Base-by-base conservation (phyloP, 495 filamentous ascomycete genomes). In the Neurospora tetraspora region DNA sequence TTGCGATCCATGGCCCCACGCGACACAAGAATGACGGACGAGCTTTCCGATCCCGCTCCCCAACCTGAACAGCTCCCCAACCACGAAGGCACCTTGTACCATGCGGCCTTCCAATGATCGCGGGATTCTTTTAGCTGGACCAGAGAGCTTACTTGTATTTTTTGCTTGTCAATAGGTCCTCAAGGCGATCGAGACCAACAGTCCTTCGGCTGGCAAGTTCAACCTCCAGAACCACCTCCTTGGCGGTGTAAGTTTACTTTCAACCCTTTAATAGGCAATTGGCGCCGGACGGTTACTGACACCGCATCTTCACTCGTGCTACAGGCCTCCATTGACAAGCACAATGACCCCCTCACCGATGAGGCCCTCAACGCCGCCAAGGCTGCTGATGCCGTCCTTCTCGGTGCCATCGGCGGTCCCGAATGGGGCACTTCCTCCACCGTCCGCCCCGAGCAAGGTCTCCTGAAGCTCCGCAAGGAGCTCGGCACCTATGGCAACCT, bases 401-500 rank as follows among this genome's bases (percentile, higher is more conserved):
- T 99, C 39, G 96, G 96, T 71, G 96, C 96, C 73, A 97, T 99
- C 78, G 96, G 96, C 76, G 96, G 96, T 47, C 96, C 96, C 12
- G 91, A 99, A 95, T 99, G 96, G 93, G 96, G 96, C 71, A 77
- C 80, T 36, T 94, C 92, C 5, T 93, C 93, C 74, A 80, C 88
- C 70, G 91, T 98, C 73, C 92, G 96, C 69, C 96, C 96, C 6
- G 96, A 99, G 79, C 95, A 98, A 83, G 96, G 96, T 72, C 88
- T 99, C 80, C 92, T 99, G 71, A 88, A 86, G 75, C 92, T 99
- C 65, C 94, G 96, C 85, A 98, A 97, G 82, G 91, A 97, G 81
- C 91, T 99, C 87, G 86, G 87, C 79, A 93, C 96, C 76, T 99
- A 96, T 84, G 96, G 95, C 76, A 99, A 99, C 88, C 91, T 99